These are phyloP conservation scores for Adansonia grandidieri DNA, from an alignment of 441 rosid genomes.

Conservation along the genomic window DNA sequence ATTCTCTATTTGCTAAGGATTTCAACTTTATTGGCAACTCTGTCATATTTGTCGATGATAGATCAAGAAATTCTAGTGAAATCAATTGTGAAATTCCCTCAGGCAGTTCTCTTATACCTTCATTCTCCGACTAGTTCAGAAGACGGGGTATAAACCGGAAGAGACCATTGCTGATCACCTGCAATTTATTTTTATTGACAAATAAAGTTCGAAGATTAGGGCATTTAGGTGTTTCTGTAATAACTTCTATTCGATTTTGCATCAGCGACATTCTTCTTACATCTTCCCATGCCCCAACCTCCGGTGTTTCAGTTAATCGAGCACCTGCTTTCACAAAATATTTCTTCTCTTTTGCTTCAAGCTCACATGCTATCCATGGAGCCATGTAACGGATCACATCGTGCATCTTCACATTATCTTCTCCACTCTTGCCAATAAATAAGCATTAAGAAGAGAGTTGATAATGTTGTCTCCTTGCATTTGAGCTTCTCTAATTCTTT, in stretches of 20 bases:
- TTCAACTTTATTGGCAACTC: neutral
- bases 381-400: neutral
- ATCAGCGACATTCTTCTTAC: conserved; percentile 6
- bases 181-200: neutral
- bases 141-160: conserved; percentile 6
- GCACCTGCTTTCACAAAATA: neutral
- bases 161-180: neutral
- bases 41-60: neutral
- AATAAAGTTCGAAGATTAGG: neutral
- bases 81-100: neutral
- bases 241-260: neutral
- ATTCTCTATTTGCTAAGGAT: neutral
- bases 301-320: neutral
- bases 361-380: neutral
- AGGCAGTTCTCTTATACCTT: neutral
- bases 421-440: neutral
- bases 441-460: neutral
- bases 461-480: neutral
- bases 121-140: neutral
- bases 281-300: neutral
- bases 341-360: neutral
- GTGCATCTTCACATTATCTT: neutral
- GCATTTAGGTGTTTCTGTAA: neutral
- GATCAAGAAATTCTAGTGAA: neutral
- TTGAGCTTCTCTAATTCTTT: neutral